phyloP scores from a whole-genome alignment of 306 rosid species.

The Dalbergia oliveri region DNA sequence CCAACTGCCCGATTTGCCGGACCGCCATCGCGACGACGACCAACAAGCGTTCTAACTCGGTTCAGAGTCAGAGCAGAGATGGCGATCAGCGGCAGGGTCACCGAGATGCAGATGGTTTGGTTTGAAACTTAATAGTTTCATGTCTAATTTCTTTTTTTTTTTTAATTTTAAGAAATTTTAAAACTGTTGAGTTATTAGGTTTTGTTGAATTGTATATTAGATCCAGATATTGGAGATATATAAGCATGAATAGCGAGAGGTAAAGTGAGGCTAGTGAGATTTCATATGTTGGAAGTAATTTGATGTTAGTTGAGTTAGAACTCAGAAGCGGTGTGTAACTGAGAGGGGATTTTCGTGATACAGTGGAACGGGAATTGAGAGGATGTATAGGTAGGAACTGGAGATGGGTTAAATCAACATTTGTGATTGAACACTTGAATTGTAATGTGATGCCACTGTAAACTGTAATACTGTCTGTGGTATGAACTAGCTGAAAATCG shows the following conservation, averaged over 20 bases:
- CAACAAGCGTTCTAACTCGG: conserved; percentile 40
- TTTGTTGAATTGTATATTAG: not conserved
- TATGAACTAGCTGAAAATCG: conserved; percentile 12
- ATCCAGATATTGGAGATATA: not conserved
- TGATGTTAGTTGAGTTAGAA: not conserved
- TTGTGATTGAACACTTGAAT: conserved; percentile 7
- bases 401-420: not conserved
- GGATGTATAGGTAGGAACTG: not conserved
- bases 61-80: conserved; percentile 31
- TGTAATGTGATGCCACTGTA: conserved; percentile 17
- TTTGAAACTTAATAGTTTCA: conserved; percentile 44
- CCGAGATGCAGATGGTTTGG: conserved; percentile 59
- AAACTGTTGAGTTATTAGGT: not conserved
- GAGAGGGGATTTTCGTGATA: conserved; percentile 3
- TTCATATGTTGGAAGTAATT: not conserved
- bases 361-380: not conserved
- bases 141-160: not conserved
- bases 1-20: conserved; percentile 85
- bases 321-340: not conserved
- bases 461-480: not conserved
- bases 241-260: not conserved
- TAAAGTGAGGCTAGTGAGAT: not conserved
- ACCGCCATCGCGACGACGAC: conserved; percentile 44
- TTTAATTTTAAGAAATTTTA: not conserved
- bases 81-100: conserved; percentile 53